Evolutionary conservation across 495 filamentous ascomycete genomes (phyloP).

Genomic region (Cryomyces antarcticus): DNA sequence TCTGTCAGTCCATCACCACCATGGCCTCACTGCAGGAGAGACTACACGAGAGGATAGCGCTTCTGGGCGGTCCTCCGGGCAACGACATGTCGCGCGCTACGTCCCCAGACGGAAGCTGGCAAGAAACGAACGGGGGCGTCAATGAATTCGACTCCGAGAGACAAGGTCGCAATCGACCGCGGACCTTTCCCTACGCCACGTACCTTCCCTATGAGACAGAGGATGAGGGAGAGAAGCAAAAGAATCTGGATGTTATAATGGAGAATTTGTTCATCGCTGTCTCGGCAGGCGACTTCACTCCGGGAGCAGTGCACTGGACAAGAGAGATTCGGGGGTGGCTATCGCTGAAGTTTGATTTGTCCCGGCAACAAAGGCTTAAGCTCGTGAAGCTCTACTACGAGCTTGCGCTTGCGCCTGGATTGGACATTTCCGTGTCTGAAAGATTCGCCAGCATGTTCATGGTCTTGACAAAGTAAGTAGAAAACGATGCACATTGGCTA

Average conservation of each 20-base stretch:
- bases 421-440: slow-evolving; percentile 65
- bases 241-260: slow-evolving; percentile 62
- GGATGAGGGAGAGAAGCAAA: slow-evolving; percentile 47
- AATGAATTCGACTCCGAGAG: slow-evolving; percentile 28
- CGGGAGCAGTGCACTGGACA: slow-evolving; percentile 92
- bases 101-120: slow-evolving; percentile 43
- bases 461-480: slow-evolving; percentile 63
- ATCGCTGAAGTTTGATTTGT: slow-evolving; percentile 87
- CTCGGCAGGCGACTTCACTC: slow-evolving; percentile 79
- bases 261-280: slow-evolving; percentile 82
- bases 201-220: slow-evolving; percentile 79
- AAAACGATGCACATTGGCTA: not conserved
- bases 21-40: too few species aligned
- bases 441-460: slow-evolving; percentile 95
- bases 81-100: slow-evolving; percentile 40
- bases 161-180: slow-evolving; percentile 48
- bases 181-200: slow-evolving; percentile 80
- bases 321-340: slow-evolving; percentile 91
- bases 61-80: slow-evolving; percentile 7
- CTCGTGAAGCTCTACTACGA: slow-evolving; percentile 88
- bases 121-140: slow-evolving; percentile 26
- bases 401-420: slow-evolving; percentile 71
- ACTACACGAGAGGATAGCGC: too few species aligned
- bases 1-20: too few species aligned
- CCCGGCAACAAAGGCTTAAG: slow-evolving; percentile 56